Base-by-base conservation (phyloP, 139 green algal species). In the Picochlorum sp. region DNA sequence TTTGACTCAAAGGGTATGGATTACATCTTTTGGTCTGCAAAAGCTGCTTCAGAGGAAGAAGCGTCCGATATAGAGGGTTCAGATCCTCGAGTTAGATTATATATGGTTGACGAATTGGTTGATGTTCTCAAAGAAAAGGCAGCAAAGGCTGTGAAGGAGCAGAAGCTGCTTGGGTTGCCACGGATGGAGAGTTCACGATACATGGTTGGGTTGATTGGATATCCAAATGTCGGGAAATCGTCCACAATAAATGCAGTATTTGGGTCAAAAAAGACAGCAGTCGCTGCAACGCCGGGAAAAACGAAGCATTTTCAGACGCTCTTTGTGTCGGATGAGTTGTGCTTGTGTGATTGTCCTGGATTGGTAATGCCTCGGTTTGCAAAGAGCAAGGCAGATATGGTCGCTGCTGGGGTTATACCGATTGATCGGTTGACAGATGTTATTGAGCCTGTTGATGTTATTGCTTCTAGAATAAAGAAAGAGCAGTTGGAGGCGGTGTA, bases 271-370 rank as follows among this genome's bases (percentile, higher is more conserved):
- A 96, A 95, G 74, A 96, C 92, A 2, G 85, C 85, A 0, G 94
- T 99, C 15, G 87, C 88, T 30, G 71, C 92, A 7, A 99, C 94
- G 5, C 93, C 93, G 0, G 93, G 93, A 67, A 98, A 97, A 72
- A 99, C 93, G 24, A 98, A 99, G 79, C 94, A 99, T 77, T 99
- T 99, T 66, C 93, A 98, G 81, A 99, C 93, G 24, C 83, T 98
- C 2, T 82, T 87, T 38, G 76, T 98, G 21, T 84, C 67, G 2
- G 68, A 74, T 2, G 72, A 49, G 4, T 63, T 98, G 38, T 85
- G 78, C 58, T 81, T 96, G 8, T 96, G 87, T 56, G 90, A 96
- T 51, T 96, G 90, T 78, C 90, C 90, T 4, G 85, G 92, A 26
- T 72, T 98, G 37, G 93, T 98, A 51, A 85, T 98, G 64, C 93